Conservation (phyloP, 2,329 filamentous ascomycete species). For the Exophiala oligosperma region DNA sequence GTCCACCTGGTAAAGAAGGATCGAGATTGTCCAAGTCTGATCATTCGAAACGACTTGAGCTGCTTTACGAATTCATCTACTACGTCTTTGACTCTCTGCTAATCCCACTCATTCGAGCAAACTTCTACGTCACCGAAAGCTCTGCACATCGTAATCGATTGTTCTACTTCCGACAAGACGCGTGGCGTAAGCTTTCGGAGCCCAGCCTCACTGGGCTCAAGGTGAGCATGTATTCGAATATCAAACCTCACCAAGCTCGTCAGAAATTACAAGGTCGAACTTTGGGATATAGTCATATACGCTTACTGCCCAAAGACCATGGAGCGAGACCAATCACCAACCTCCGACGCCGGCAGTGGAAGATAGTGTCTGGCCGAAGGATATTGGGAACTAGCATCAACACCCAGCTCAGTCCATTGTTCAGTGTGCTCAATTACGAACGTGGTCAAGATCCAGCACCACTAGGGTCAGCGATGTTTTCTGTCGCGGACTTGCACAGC, state of each 20-base stretch:
- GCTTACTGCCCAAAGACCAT: slow-evolving; percentile 76
- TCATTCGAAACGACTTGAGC: slow-evolving; percentile 70
- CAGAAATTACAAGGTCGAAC: slow-evolving; percentile 60
- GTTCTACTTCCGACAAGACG: slow-evolving; percentile 93
- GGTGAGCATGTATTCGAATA: slow-evolving; percentile 73
- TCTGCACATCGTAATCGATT: slow-evolving; percentile 74
- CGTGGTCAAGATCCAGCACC: slow-evolving; percentile 59
- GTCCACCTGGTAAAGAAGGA: slow-evolving; percentile 45
- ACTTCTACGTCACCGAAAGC: slow-evolving; percentile 95
- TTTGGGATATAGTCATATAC: slow-evolving; percentile 75
- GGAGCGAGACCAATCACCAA: slow-evolving; percentile 87
- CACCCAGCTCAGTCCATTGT: slow-evolving; percentile 68
- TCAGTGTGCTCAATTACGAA: slow-evolving; percentile 76
- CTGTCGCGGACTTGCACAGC: slow-evolving; percentile 74
- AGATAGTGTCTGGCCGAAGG: slow-evolving; percentile 53
- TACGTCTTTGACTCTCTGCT: slow-evolving; percentile 90
- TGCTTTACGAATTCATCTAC: slow-evolving; percentile 84
- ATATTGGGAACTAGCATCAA: slow-evolving; percentile 68
- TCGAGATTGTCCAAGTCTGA: slow-evolving; percentile 70
- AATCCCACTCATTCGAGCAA: slow-evolving; percentile 79
- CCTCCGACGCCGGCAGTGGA: slow-evolving; percentile 64
- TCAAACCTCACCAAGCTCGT: slow-evolving; percentile 59
- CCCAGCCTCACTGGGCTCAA: slow-evolving; percentile 70
- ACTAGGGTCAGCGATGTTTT: slow-evolving; percentile 80
- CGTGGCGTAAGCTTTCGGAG: slow-evolving; percentile 77